Percentiles rank a stretch among this genome's conserved stretches.
Conservation (phyloP, 2,329 filamentous ascomycete genomes). For the Fusarium temperatum region DNA sequence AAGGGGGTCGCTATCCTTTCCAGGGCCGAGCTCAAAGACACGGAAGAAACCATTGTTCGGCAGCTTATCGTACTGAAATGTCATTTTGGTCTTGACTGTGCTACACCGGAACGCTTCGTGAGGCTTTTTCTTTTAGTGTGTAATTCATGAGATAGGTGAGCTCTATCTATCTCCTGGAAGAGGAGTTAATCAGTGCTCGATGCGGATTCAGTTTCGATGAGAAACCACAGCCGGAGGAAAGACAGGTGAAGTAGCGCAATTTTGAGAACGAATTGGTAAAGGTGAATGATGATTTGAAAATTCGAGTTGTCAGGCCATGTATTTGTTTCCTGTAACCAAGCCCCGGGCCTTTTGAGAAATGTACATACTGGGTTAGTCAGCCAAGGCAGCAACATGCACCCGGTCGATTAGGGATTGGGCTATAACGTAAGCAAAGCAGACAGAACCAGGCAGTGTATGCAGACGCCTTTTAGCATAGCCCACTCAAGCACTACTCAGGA, state of each 20-base stretch:
- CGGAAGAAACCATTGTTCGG: background rate
- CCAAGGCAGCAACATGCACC: background rate
- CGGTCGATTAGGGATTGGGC: background rate
- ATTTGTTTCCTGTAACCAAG: background rate
- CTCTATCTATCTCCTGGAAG: fast-evolving
- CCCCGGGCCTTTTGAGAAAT: background rate
- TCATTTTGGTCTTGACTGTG: background rate
- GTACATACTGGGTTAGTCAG: fast-evolving
- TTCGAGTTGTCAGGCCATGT: fast-evolving
- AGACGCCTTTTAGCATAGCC: background rate
- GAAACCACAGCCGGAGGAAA: background rate
- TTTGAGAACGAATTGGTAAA: fast-evolving
- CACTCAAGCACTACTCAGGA: background rate
- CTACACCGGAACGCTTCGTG: fast-evolving
- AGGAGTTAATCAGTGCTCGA: background rate
- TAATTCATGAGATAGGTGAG: too few relatives aligned
- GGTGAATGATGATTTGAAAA: background rate
- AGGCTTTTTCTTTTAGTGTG: background rate
- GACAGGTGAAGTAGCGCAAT: fast-evolving
- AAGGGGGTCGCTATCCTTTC: background rate
- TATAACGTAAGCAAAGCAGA: background rate
- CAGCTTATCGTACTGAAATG: background rate
- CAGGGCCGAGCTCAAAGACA: fast-evolving
- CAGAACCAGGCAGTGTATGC: background rate
- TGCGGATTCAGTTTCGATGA: background rate